Percentiles rank a stretch among this genome's conserved stretches.
These are phyloP conservation scores for Fusarium setosum DNA, from an alignment of 2,329 filamentous ascomycete species.

Conservation along the genomic window DNA sequence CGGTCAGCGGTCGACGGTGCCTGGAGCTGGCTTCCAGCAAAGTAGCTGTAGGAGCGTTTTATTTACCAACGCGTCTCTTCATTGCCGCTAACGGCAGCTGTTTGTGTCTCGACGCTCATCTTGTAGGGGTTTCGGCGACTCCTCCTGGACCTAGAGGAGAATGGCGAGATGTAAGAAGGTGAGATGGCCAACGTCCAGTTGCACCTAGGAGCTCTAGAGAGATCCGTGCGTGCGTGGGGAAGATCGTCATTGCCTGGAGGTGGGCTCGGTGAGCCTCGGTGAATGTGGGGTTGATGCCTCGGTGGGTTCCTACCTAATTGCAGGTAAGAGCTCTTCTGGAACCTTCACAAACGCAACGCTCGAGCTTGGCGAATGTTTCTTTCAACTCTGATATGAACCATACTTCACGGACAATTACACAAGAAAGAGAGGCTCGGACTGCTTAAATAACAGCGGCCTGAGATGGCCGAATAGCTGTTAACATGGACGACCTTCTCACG, in stretches of 20 bases:
- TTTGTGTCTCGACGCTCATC: constrained; percentile 43
- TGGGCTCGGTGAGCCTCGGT: constrained; percentile 47
- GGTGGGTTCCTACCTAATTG: constrained; percentile 14
- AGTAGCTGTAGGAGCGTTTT: constrained; percentile 2
- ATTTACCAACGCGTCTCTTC: constrained; percentile 51
- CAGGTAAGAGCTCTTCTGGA: too few relatives aligned
- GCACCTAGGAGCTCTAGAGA: constrained; percentile 13
- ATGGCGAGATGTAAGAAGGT: constrained; percentile 4
- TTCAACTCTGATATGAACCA: too few relatives aligned
- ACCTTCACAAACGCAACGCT: too few relatives aligned
- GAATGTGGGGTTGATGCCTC: constrained; percentile 46
- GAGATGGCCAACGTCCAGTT: background rate
- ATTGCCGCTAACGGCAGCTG: constrained; percentile 29
- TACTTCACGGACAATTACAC: too few relatives aligned
- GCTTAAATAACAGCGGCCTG: background rate
- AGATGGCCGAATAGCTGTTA: background rate
- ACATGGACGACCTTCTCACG: constrained; percentile 68
- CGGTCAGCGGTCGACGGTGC: constrained; percentile 10
- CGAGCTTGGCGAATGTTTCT: background rate
- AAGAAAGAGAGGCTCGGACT: too few relatives aligned
- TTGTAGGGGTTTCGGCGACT: background rate
- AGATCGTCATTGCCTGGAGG: constrained; percentile 36
- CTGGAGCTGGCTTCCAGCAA: constrained; percentile 23
- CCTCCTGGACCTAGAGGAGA: background rate
- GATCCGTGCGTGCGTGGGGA: constrained; percentile 36